These are phyloP conservation scores for Pholiota microspora DNA, from an alignment of 768 basidiomycete species.

Conservation along the genomic window DNA sequence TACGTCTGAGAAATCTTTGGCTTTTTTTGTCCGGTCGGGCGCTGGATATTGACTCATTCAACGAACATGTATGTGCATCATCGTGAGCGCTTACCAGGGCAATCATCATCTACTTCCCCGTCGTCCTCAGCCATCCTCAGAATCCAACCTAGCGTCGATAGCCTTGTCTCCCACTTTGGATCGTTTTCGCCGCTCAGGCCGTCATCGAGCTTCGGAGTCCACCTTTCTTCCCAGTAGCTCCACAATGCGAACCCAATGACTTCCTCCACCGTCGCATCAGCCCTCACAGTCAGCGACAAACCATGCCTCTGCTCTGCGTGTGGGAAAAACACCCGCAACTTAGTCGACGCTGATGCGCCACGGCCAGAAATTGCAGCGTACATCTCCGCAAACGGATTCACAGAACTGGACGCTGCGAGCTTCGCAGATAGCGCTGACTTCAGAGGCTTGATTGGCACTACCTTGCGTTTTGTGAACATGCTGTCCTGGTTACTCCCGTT, in stretches of 20 bases:
- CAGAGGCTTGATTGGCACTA: slow-evolving; percentile 39
- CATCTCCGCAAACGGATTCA: slow-evolving; percentile 86
- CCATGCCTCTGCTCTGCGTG: slow-evolving; percentile 61
- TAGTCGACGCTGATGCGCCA: slow-evolving; percentile 57
- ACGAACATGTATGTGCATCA: no score
- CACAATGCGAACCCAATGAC: slow-evolving; percentile 91
- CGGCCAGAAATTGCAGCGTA: slow-evolving; percentile 86
- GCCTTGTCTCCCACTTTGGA: slow-evolving; percentile 50
- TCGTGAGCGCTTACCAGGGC: slow-evolving; percentile 85
- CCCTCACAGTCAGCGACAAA: slow-evolving; percentile 74
- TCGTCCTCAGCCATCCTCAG: slow-evolving; percentile 94
- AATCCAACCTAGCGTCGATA: slow-evolving; percentile 88
- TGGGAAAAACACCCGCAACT: slow-evolving; percentile 84
- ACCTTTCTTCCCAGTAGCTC: slow-evolving; percentile 88
- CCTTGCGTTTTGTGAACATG: slow-evolving; percentile 52
- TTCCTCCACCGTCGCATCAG: slow-evolving; percentile 92
- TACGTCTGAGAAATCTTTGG: slow-evolving; percentile 86
- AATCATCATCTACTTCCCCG: slow-evolving; percentile 98
- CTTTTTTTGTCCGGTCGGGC: slow-evolving; percentile 82
- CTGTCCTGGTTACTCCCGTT: slow-evolving; percentile 5
- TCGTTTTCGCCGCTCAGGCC: slow-evolving; percentile 60
- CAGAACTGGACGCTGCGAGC: slow-evolving; percentile 64
- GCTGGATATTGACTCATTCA: slow-evolving; percentile 50
- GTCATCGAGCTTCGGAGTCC: slow-evolving; percentile 76
- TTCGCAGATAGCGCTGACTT: slow-evolving; percentile 72